These are phyloP conservation scores for Auxenochlorella pyrenoidosa DNA, from an alignment of 139 green algal species.

Conservation along the genomic window DNA sequence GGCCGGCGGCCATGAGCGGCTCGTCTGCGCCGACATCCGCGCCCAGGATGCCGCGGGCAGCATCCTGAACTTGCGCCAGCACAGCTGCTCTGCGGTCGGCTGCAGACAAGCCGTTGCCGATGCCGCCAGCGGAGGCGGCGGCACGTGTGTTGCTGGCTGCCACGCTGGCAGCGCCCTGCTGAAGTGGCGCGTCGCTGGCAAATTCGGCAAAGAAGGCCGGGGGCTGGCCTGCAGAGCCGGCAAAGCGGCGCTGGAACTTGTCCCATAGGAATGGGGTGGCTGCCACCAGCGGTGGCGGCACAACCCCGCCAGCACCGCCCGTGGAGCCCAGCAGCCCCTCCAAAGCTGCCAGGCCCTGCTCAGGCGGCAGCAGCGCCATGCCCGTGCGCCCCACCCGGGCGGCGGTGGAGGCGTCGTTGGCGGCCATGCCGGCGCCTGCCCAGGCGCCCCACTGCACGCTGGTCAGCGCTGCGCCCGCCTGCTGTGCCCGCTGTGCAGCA, in stretches of 20 bases:
- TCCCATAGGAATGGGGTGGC: conserved; percentile 51
- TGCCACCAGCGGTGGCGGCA: conserved; percentile 35
- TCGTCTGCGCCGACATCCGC: conserved; percentile 49
- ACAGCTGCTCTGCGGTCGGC: conserved; percentile 40
- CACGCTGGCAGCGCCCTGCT: background rate
- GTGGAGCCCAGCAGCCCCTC: conserved; percentile 35
- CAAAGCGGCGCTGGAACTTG: conserved; percentile 48
- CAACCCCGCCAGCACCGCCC: background rate
- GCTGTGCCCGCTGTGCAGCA: conserved; percentile 31
- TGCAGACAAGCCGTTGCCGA: background rate
- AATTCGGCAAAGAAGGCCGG: conserved; percentile 48
- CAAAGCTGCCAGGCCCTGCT: conserved; percentile 52
- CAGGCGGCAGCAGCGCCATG: conserved; percentile 62
- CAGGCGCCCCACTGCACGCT: conserved; percentile 92
- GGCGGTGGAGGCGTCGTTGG: conserved; percentile 54
- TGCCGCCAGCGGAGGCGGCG: background rate
- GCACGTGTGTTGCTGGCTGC: background rate
- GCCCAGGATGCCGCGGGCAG: conserved; percentile 60
- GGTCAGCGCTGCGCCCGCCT: conserved; percentile 11
- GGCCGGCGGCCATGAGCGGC: conserved; percentile 79
- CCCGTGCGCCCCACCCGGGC: conserved; percentile 75
- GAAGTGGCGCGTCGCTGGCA: background rate
- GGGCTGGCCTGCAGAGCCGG: conserved; percentile 11
- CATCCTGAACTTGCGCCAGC: conserved; percentile 37
- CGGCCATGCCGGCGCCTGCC: conserved; percentile 86